Base-by-base conservation (phyloP, 257 asterid genomes). In the Cynanchum wilfordii region DNA sequence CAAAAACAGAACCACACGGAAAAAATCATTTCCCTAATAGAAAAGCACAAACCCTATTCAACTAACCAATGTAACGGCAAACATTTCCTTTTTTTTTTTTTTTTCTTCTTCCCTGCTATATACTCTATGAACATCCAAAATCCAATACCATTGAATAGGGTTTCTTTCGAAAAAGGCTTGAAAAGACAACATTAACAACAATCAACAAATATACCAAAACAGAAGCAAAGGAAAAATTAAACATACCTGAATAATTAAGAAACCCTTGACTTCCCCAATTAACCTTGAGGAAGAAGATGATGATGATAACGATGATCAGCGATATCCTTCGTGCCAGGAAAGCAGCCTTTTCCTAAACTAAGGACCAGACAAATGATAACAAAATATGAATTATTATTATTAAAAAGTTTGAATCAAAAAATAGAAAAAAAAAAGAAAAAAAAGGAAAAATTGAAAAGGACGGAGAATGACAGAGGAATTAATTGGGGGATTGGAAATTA, bases 401-500 rank as follows among this genome's bases (percentile, higher is more conserved):
- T n/a, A 19, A 17, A 30, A 5, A 40, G 25, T 3, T 42, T 36
- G 50, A 25, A 30, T 58, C 30, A 40, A 17, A 2, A 54, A 71
- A 70, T 2, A 73, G 5, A 47, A 65, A 33, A 33, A 56, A 2
- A 4, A 3, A 54, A 56, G 56, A 5, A 73, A 17, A 49, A 65
- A 33, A 33, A 27, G 0, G 2, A 3, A 9, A 55, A 73, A 52
- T 47, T 36, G 55, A 16, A 20, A 64, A 54, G 45, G 17, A 70
- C 12, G 36, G 13, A 71, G n/a, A 69, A 65, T 2, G 60, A 36
- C n/a, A 44, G 22, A 56, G 62, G 60, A 55, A 30, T n/a, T 64
- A 29, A 15, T 19, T n/a, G 57, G 70, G 81, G 77, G 79, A 73
- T 68, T 47, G 63, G 36, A 65, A 63, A 33, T 30, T 33, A 76